A percentile compares a stretch with the other conserved stretches of the same genome.
Evolutionary conservation across 2,329 filamentous ascomycete genomes (phyloP).

Genomic region (Aspergillus nomiae): DNA sequence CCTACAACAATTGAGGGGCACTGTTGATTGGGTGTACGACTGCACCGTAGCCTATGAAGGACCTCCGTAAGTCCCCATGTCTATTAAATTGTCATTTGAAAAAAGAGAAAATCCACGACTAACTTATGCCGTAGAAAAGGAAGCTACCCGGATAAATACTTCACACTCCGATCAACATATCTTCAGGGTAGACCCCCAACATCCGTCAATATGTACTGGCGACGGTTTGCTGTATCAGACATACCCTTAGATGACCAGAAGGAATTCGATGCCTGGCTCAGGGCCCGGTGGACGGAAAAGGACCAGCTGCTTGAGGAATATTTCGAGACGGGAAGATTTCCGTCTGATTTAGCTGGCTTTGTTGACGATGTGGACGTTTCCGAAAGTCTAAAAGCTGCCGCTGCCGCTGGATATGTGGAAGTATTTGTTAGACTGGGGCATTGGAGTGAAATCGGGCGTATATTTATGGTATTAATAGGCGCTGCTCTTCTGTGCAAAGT

Average conservation of each 20-base stretch:
- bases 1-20: conserved; percentile 59
- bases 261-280: conserved; percentile 81
- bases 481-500: conserved; percentile 36
- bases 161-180: conserved; percentile 83
- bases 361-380: conserved; percentile 48
- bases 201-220: conserved; percentile 96
- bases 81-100: neutral
- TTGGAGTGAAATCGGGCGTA: conserved; percentile 47
- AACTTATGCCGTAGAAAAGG: conserved; percentile 58
- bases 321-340: conserved; percentile 75
- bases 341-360: conserved; percentile 62
- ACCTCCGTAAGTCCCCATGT: conserved; percentile 68
- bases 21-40: conserved; percentile 67
- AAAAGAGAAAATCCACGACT: neutral
- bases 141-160: conserved; percentile 86
- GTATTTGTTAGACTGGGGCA: conserved; percentile 45
- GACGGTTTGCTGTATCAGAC: conserved; percentile 75
- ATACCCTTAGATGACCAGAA: conserved; percentile 77
- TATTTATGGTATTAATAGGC: conserved; percentile 44
- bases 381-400: conserved; percentile 32
- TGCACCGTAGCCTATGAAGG: conserved; percentile 97
- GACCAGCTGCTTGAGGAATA: conserved; percentile 86
- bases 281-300: conserved; percentile 87
- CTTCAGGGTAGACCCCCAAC: conserved; percentile 87
- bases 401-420: conserved; percentile 45